Percentiles rank a stretch among this genome's conserved stretches.
Conservation (phyloP, 352 stramenopile species). For the Phytophthora capsici region DNA sequence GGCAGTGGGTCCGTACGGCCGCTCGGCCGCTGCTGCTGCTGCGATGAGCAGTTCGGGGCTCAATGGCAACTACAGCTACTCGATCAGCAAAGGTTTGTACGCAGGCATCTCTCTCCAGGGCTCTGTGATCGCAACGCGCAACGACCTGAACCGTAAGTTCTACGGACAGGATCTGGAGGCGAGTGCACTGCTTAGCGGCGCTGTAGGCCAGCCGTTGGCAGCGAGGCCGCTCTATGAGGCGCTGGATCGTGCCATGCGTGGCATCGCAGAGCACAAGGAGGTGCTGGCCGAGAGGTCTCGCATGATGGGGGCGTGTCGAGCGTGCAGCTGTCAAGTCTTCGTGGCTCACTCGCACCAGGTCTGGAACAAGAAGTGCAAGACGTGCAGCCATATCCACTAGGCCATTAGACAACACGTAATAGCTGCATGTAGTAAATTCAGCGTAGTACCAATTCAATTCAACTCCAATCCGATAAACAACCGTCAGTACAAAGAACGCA, state of each 20-base stretch:
- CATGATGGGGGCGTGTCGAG: constrained; percentile 50
- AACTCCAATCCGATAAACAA: too few species aligned
- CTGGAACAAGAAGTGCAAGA: constrained; percentile 76
- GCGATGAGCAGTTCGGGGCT: constrained; percentile 52
- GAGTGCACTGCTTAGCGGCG: constrained; percentile 50
- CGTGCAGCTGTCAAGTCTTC: constrained; percentile 55
- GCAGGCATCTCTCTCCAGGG: constrained; percentile 91
- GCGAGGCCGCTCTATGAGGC: constrained; percentile 66
- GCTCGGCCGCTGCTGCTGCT: constrained; percentile 67
- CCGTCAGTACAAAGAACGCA: too few species aligned
- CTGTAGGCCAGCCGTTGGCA: constrained; percentile 47
- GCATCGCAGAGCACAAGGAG: constrained; percentile 49
- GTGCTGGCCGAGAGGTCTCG: constrained; percentile 37
- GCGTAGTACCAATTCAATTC: too few species aligned
- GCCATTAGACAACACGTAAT: not conserved
- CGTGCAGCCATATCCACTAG: constrained; percentile 60
- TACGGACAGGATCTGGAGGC: constrained; percentile 81
- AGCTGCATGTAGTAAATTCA: too few species aligned
- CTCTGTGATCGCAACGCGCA: constrained; percentile 82
- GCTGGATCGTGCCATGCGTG: constrained; percentile 50
- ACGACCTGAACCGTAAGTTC: constrained; percentile 92
- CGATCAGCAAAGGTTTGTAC: constrained; percentile 90
- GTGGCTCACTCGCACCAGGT: constrained; percentile 51
- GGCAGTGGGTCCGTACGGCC: constrained; percentile 83
- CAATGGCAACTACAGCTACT: constrained; percentile 93